Evolutionary conservation across 345 rosid genomes (phyloP), one percentile per base, ranked within the genome.

Genomic region (Physaria fendleri): DNA sequence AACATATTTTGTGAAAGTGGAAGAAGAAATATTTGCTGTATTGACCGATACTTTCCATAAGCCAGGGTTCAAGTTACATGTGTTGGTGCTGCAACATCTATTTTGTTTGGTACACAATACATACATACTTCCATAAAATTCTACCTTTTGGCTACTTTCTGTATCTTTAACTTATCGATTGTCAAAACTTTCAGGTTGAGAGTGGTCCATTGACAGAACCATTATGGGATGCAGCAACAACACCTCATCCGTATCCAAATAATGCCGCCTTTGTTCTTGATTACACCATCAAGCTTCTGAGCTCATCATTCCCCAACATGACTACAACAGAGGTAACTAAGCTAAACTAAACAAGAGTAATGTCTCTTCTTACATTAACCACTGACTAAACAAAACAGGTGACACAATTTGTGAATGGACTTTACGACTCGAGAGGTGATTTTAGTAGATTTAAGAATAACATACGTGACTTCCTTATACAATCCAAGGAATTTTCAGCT

Each of bases 61-160:
- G 76, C 99, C 99, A 54, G 99, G 99, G 29, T 93, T 93, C 81
- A 93, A 93, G 84, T 63, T 87, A 72, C 99, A 93, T 52, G 96
- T 89, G 52, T 65, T 81, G 43, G 95, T 93, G 72, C 82, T 93
- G 34, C 96, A 83, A 27, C 95, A 85, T 80, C 74, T 89, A 43
- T 82, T 89, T 73, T 82, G 79, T 70, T 64, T 87, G 88, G 99
- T 93, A 81, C 59, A 20, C 1, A 32, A 54, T 10, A 24, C 13
- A 29, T 24, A 17, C 25, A 12, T 1, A 12, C 44, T 21, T 27
- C 5, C 33, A 28, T 24, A 25, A 20, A 21, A 17, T 17, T 18
- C 51, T 29, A 20, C 41, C 35, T 13, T 14, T 66, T 45, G 22
- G 22, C 14, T 71, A 17, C 51, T 32, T 18, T 33, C 21, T 39